Conservation (phyloP, 768 basidiomycete species). For the Clavaria fumosa region DNA sequence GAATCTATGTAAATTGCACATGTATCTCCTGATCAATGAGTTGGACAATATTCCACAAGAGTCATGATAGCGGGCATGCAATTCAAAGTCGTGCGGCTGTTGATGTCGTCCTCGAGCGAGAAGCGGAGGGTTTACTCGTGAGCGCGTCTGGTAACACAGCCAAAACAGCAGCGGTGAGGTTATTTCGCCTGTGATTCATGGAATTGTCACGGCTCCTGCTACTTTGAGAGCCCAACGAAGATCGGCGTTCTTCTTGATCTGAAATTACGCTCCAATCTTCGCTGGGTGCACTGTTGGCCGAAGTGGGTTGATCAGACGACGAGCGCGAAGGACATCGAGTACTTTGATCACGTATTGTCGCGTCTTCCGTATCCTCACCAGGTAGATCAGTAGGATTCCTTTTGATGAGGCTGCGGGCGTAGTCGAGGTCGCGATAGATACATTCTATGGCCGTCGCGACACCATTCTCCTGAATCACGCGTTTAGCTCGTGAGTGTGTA, state of each 20-base stretch:
- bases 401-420: constrained; percentile 79
- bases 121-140: constrained; percentile 25
- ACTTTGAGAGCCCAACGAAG: constrained; percentile 37
- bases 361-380: constrained; percentile 20
- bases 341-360: constrained; percentile 13
- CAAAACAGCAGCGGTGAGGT: constrained; percentile 44
- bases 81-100: constrained; percentile 13
- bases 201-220: constrained; percentile 24
- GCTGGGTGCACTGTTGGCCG: constrained; percentile 43
- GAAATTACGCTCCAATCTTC: constrained; percentile 86
- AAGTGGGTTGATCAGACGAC: constrained; percentile 27
- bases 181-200: constrained; percentile 42
- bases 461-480: constrained; percentile 68
- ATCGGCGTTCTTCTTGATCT: constrained; percentile 48
- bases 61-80: constrained; percentile 3
- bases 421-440: constrained; percentile 93
- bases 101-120: constrained; percentile 27
- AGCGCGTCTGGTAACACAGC: constrained; percentile 45
- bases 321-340: constrained; percentile 7
- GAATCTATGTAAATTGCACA: constrained; percentile 11
- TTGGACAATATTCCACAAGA: constrained; percentile 1
- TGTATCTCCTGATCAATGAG: constrained; percentile 6
- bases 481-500: neutral
- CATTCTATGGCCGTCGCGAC: constrained; percentile 85
- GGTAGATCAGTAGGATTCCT: constrained; percentile 24